Evolutionary conservation across 257 asterid species (phyloP).

Genomic region (Lavandula angustifolia): DNA sequence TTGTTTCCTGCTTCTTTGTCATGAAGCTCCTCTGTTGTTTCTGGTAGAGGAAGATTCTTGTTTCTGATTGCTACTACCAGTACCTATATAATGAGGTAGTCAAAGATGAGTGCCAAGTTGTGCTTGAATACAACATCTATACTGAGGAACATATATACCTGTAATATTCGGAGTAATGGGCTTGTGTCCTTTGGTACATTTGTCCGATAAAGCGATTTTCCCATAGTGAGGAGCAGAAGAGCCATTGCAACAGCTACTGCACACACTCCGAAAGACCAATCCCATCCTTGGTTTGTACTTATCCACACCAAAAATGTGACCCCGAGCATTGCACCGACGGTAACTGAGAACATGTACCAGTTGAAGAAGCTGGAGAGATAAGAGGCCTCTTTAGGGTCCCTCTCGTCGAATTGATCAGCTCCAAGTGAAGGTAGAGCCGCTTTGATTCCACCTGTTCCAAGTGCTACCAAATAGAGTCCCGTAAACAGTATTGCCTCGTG

Average conservation of each 20-base stretch:
- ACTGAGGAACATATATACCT: conserved; percentile 45
- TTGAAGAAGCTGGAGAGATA: conserved; percentile 73
- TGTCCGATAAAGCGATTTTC: conserved; percentile 48
- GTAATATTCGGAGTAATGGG: conserved; percentile 55
- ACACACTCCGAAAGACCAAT: conserved; percentile 71
- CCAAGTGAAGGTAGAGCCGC: conserved; percentile 76
- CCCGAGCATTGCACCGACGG: conserved; percentile 58
- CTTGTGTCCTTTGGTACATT: conserved; percentile 58
- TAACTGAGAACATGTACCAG: conserved; percentile 59
- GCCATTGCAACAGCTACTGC: conserved; percentile 46
- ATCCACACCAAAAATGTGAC: conserved; percentile 78
- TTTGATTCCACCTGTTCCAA: conserved; percentile 62
- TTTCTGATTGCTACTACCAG: conserved; percentile 61
- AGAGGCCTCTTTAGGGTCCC: conserved; percentile 53
- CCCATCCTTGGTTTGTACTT: conserved; percentile 68
- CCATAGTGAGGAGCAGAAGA: conserved; percentile 53
- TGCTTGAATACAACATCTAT: no score
- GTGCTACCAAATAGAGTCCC: conserved; percentile 67
- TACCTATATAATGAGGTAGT: conserved; percentile 49
- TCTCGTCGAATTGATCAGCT: conserved; percentile 74
- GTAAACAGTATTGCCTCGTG: conserved; percentile 51
- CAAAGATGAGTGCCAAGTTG: not conserved
- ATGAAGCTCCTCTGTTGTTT: conserved; percentile 42
- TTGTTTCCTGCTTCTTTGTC: conserved; percentile 48
- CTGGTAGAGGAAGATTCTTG: conserved; percentile 51